Evolutionary conservation across 2,329 filamentous ascomycete genomes (phyloP), one percentile per base, ranked within the genome.

Genomic region (Ascochyta rabiei): DNA sequence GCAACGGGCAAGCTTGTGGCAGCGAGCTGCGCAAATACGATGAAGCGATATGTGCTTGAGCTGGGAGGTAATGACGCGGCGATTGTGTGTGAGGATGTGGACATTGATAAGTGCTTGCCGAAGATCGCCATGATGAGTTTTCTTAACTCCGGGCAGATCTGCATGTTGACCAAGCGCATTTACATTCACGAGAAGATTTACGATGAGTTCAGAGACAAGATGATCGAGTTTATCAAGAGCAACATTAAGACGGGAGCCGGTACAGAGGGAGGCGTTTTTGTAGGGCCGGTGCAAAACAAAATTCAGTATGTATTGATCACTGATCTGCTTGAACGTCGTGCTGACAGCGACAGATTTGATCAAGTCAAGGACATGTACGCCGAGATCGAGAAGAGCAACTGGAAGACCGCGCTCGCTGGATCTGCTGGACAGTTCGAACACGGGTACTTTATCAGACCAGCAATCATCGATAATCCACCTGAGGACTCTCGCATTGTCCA

Each of bases 31-130:
- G 79, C 81, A 13, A 77, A 80, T 64, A 84, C 82, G 0, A 71
- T 88, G 33, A 87, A 87, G 77, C 77, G 84, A 28, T 79, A 84
- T 15, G 84, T 82, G 0, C 77, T 87, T 5, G 85, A 87, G 68
- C 77, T 86, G 8, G 82, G 85, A n/a, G 85, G 85, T 4, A 87
- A 87, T 56, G 84, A 86, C 57, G 79, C 85, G 0, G 80, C 82
- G 6, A 83, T 87, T 60, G 76, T 87, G 16, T 79, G 80, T 40
- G 78, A 78, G 1, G 84, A 86, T 49, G 75, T 79, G n/a, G 78
- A 79, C 40, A 75, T 80, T 16, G 73, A 79, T 13, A 75, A 77
- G 39, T 73, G 70, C n/a, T 61, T 72, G 6, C 64, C 69, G 6
- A 71, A 73, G 63, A 69, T 71, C 8, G 61, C 64, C 3, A 68